Evolutionary conservation across 1,284 basidiomycete genomes (phyloP).

Genomic region (Coniophora puteana): DNA sequence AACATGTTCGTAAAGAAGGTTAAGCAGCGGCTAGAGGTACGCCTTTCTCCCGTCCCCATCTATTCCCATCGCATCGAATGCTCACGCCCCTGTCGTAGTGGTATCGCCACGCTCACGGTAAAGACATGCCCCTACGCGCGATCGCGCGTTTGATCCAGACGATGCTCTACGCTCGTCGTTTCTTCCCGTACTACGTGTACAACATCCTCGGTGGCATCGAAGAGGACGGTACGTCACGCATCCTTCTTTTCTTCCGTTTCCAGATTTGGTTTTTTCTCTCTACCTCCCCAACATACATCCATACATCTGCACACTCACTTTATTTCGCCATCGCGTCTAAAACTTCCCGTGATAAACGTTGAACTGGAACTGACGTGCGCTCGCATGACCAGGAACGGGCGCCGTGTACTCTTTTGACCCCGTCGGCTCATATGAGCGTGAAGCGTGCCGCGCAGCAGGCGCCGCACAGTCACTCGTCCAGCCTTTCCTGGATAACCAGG

Average conservation of each 20-base stretch:
- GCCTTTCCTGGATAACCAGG: conserved; percentile 96
- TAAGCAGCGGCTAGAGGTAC: conserved; percentile 87
- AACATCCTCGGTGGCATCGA: conserved; percentile 94
- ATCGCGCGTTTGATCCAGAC: conserved; percentile 95
- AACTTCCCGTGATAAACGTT: too few species aligned
- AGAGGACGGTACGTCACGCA: conserved; percentile 74
- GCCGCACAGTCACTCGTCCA: conserved; percentile 89
- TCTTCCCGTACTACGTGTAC: conserved; percentile 97
- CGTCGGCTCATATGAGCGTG: conserved; percentile 93
- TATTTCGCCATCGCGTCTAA: conserved; percentile 6
- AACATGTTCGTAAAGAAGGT: conserved; percentile 96
- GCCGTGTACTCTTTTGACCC: conserved; percentile 98
- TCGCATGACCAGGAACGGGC: conserved; percentile 87
- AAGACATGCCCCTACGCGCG: conserved; percentile 88
- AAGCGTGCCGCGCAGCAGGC: conserved; percentile 91
- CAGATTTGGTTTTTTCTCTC: conserved; percentile 9
- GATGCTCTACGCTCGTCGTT: conserved; percentile 90
- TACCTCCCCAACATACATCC: too few species aligned
- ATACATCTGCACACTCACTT: conserved; percentile 12
- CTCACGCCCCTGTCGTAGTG: conserved; percentile 52
- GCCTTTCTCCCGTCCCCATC: conserved; percentile 16
- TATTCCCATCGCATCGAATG: conserved; percentile 8
- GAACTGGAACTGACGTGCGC: too few species aligned
- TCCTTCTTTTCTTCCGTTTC: conserved; percentile 5
- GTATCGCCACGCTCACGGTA: conserved; percentile 93